phyloP scores from a whole-genome alignment of 352 stramenopile genomes.

The Phytophthora quininea region DNA sequence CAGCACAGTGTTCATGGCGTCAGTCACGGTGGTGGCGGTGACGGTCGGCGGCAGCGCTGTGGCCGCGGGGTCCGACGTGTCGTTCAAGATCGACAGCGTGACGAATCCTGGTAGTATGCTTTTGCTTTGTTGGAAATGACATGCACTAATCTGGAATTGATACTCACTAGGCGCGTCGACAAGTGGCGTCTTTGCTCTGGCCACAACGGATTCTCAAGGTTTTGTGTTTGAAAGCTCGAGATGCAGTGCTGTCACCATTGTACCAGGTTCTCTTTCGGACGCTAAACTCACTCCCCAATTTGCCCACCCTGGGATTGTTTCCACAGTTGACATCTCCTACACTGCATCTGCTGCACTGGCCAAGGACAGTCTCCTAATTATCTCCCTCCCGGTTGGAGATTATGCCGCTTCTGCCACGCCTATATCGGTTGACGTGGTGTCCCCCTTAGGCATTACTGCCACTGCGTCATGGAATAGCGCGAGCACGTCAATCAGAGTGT shows the following conservation, averaged over 20 bases:
- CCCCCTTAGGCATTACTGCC: conserved; percentile 28
- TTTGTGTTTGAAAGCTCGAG: conserved; percentile 39
- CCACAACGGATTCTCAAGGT: conserved; percentile 43
- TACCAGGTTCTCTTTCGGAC: conserved; percentile 38
- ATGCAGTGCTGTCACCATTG: conserved; percentile 34
- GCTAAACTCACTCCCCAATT: conserved; percentile 37
- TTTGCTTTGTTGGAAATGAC: conserved; percentile 13
- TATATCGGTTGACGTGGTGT: conserved; percentile 33
- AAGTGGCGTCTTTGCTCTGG: conserved; percentile 40
- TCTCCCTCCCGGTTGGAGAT: conserved; percentile 46
- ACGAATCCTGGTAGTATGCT: conserved; percentile 49
- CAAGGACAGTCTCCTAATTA: conserved; percentile 39
- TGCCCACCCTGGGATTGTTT: conserved; percentile 54
- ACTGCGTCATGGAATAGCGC: conserved; percentile 45
- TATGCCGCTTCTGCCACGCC: conserved; percentile 36
- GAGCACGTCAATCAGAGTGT: conserved; percentile 40
- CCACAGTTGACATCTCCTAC: conserved; percentile 50
- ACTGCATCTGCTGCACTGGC: conserved; percentile 51
- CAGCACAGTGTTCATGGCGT: conserved; percentile 29
- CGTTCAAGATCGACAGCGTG: conserved; percentile 52
- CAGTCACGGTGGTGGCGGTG: conserved; percentile 32
- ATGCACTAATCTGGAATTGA: conserved; percentile 13
- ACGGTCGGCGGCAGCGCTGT: conserved; percentile 34
- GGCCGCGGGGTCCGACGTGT: conserved; percentile 26
- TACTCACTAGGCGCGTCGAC: conserved; percentile 32